Percentiles rank a stretch among this genome's conserved stretches.
These are phyloP conservation scores for Isabelozyma rhagii DNA, from an alignment of 805 yeast genomes.

Conservation along the genomic window DNA sequence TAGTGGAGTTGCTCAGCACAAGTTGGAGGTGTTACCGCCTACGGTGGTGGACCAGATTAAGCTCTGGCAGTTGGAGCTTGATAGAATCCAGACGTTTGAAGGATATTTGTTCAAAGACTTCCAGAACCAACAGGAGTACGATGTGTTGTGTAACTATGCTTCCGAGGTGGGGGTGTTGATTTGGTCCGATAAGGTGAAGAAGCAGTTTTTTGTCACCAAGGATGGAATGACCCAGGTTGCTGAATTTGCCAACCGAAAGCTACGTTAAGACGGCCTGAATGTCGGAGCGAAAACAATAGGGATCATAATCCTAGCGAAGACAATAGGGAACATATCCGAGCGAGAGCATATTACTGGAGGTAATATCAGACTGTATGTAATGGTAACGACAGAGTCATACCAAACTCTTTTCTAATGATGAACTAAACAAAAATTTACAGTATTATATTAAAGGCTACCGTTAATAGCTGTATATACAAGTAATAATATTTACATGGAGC, in stretches of 20 bases:
- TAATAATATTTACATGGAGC: constrained; percentile 1
- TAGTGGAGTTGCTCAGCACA: constrained; percentile 39
- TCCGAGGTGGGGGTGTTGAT: constrained; percentile 85
- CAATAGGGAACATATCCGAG: no score
- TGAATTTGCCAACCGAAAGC: constrained; percentile 76
- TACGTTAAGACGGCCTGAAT: background rate
- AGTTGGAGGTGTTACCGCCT: constrained; percentile 75
- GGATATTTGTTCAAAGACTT: constrained; percentile 91
- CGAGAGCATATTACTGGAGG: no score
- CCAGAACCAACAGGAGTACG: constrained; percentile 71
- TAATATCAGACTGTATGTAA: no score
- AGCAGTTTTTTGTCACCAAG: constrained; percentile 78
- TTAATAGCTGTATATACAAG: constrained; percentile 3
- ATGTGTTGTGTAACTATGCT: constrained; percentile 70
- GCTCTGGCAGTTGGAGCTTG: constrained; percentile 94
- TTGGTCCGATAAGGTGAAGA: constrained; percentile 75
- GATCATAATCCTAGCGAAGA: no score
- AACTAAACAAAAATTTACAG: no score
- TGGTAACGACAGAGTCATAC: no score
- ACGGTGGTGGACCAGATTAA: constrained; percentile 96
- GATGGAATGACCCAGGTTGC: constrained; percentile 88
- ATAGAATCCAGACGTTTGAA: constrained; percentile 80
- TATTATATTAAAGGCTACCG: no score
- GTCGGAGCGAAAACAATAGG: no score
- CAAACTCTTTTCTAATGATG: no score